Conservation (phyloP, 441 rosid species). For the Manihot esculenta region DNA sequence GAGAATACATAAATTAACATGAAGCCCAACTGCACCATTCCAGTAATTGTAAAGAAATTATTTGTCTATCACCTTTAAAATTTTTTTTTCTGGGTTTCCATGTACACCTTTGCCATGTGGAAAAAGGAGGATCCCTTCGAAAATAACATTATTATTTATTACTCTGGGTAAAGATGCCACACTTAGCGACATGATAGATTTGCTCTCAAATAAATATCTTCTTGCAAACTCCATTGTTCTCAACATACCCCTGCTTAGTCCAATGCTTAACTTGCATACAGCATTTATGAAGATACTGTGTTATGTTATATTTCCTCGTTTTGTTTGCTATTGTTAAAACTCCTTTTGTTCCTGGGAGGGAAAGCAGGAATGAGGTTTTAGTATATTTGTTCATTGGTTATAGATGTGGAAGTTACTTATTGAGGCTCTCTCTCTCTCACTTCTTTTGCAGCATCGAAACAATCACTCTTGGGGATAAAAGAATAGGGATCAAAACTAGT, state of each 20-base stretch:
- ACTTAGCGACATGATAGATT: background rate
- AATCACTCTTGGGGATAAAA: conserved; percentile 87
- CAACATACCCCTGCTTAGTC: background rate
- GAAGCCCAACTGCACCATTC: too few species aligned
- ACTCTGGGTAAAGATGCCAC: background rate
- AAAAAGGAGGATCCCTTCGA: background rate
- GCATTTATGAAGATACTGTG: background rate
- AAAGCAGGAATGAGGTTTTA: background rate
- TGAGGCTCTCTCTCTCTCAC: conserved; percentile 20
- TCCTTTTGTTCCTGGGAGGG: background rate
- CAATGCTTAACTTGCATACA: background rate
- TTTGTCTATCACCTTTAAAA: background rate
- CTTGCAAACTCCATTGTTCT: conserved; percentile 10
- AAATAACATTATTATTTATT: background rate
- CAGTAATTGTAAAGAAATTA: background rate
- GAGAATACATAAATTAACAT: too few species aligned
- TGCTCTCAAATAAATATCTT: background rate
- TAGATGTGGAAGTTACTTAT: conserved; percentile 3
- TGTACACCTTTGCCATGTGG: background rate
- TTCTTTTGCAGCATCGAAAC: conserved; percentile 77
- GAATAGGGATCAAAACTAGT: conserved; percentile 89
- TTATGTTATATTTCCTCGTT: background rate
- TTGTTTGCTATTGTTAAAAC: background rate
- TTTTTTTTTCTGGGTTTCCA: background rate
- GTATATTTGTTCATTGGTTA: background rate